These are phyloP conservation scores for Polyplosphaeria fusca DNA, from an alignment of 495 filamentous ascomycete genomes.

Conservation along the genomic window DNA sequence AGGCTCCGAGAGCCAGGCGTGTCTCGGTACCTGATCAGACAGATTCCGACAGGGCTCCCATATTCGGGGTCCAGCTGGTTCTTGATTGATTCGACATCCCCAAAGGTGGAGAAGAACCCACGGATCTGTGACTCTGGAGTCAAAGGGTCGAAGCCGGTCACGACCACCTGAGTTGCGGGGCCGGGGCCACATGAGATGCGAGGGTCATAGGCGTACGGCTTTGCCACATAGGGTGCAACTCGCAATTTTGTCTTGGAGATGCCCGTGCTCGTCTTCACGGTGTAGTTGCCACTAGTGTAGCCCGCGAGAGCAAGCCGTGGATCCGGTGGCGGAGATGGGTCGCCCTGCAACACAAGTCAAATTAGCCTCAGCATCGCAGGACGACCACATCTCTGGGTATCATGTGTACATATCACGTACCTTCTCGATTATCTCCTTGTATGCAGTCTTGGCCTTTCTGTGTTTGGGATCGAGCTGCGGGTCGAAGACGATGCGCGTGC, in stretches of 20 bases:
- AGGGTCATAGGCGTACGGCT: conserved; percentile 72
- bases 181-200: conserved; percentile 81
- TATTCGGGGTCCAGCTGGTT: conserved; percentile 91
- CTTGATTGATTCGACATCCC: conserved; percentile 81
- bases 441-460: conserved; percentile 45
- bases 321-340: conserved; percentile 66
- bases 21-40: conserved; percentile 84
- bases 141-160: conserved; percentile 90
- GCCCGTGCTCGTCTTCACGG: conserved; percentile 39
- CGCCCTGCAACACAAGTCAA: conserved; percentile 53
- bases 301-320: conserved; percentile 68
- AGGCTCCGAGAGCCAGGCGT: conserved; percentile 50
- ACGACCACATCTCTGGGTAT: conserved; percentile 32
- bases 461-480: conserved; percentile 68
- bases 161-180: conserved; percentile 82
- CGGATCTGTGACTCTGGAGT: conserved; percentile 72
- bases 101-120: conserved; percentile 80
- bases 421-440: conserved; percentile 57
- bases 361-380: conserved; percentile 35
- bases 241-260: conserved; percentile 66
- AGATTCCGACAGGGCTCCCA: conserved; percentile 88
- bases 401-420: conserved; percentile 54
- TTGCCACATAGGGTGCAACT: conserved; percentile 70
- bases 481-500: conserved; percentile 69
- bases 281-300: conserved; percentile 46